Evolutionary conservation across 495 filamentous ascomycete genomes (phyloP).

Genomic region (Annulohypoxylon moriforme): DNA sequence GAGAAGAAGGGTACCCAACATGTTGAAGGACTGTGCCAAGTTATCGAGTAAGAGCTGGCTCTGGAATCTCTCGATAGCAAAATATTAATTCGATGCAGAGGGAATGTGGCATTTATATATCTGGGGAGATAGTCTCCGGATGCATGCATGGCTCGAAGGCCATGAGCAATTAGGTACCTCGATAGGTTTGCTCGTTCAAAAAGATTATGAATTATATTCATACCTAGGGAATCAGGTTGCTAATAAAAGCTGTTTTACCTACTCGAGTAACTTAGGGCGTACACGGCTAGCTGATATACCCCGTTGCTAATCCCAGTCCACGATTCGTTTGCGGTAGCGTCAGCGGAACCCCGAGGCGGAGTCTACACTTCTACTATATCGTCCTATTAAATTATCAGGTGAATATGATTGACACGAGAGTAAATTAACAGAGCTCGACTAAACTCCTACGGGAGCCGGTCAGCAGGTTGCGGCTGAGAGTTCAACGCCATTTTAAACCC

Average conservation of each 20-base stretch:
- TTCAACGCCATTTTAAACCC: not conserved
- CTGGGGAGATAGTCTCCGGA: not conserved
- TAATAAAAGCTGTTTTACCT: conserved; percentile 1
- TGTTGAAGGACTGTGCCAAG: not conserved
- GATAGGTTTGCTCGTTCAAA: too few species aligned
- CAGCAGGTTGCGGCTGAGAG: not conserved
- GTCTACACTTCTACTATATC: not conserved
- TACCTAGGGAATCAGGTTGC: too few species aligned
- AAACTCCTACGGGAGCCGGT: not conserved
- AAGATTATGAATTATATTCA: too few species aligned
- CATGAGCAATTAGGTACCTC: too few species aligned
- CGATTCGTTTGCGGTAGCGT: not conserved
- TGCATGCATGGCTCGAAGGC: too few species aligned
- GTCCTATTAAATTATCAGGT: not conserved
- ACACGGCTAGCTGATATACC: not conserved
- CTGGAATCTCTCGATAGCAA: not conserved
- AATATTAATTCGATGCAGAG: too few species aligned
- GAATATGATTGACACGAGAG: not conserved
- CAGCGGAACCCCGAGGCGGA: not conserved
- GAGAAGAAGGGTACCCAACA: not conserved
- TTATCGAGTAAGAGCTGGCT: not conserved
- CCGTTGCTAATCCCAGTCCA: not conserved
- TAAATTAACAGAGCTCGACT: not conserved
- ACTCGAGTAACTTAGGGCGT: not conserved
- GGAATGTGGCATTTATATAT: too few species aligned